phyloP scores from a whole-genome alignment of 371 early-diverging fungal species.

The Caulochytrium protostelioides region DNA sequence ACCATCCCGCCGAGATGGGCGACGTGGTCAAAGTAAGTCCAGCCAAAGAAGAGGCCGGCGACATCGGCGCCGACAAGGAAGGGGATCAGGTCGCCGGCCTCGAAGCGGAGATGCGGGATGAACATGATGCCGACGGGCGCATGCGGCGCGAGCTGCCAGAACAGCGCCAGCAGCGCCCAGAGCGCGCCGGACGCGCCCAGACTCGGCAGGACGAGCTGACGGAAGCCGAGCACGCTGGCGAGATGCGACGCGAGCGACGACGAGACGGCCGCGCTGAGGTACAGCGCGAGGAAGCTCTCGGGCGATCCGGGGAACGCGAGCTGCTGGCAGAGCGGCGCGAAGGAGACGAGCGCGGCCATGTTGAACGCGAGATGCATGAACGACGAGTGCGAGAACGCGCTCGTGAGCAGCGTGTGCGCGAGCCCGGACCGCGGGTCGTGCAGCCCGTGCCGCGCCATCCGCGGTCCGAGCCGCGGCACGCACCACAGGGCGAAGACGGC shows the following conservation, averaged over 20 bases:
- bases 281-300: slow-evolving; percentile 6
- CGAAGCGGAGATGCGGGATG: slow-evolving; percentile 8
- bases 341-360: slow-evolving; percentile 8
- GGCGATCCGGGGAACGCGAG: neutral
- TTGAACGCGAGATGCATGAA: slow-evolving; percentile 9
- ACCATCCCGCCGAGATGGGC: slow-evolving; percentile 9
- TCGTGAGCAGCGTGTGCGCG: slow-evolving; percentile 7
- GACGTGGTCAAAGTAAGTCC: slow-evolving; percentile 9
- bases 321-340: slow-evolving; percentile 5
- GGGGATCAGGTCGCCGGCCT: slow-evolving; percentile 5
- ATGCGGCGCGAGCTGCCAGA: slow-evolving; percentile 6
- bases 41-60: slow-evolving; percentile 4
- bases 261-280: slow-evolving; percentile 5
- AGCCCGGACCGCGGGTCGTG: slow-evolving; percentile 7
- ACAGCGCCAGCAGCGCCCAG: too few relatives aligned
- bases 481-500: slow-evolving; percentile 8
- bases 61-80: slow-evolving; percentile 6
- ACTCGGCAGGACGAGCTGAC: too few relatives aligned
- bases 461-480: slow-evolving; percentile 2
- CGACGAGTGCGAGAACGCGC: slow-evolving; percentile 5
- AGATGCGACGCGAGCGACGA: slow-evolving; percentile 6
- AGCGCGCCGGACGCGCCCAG: too few relatives aligned
- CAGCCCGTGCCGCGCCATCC: slow-evolving; percentile 8
- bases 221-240: neutral
- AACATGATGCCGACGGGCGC: slow-evolving; percentile 7